Conservation (phyloP, 1,139 yeast species). For the Spathaspora sp. region DNA sequence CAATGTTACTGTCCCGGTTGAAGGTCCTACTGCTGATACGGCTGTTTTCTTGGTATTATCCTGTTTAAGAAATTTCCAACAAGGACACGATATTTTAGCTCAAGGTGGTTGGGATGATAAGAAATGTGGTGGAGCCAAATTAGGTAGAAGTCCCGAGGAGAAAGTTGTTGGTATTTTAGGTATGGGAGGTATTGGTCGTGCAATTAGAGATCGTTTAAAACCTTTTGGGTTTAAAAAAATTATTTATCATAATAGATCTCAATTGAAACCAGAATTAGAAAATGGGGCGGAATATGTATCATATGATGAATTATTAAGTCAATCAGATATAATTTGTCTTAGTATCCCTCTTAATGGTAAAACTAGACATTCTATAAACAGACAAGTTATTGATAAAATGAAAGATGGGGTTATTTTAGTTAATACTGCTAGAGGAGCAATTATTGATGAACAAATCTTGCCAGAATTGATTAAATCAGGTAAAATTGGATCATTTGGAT, state of each 20-base stretch:
- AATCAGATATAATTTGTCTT: slow-evolving; percentile 59
- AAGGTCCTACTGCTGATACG: slow-evolving; percentile 80
- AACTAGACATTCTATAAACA: slow-evolving; percentile 60
- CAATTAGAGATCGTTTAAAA: slow-evolving; percentile 57
- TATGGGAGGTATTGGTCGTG: slow-evolving; percentile 77
- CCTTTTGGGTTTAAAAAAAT: slow-evolving; percentile 66
- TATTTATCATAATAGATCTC: slow-evolving; percentile 60
- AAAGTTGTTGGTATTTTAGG: slow-evolving; percentile 68
- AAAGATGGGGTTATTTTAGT: slow-evolving; percentile 64
- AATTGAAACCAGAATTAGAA: slow-evolving; percentile 54
- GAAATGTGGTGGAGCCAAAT: slow-evolving; percentile 26
- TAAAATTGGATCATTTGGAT: slow-evolving; percentile 69
- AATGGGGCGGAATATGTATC: slow-evolving; percentile 55
- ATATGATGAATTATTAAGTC: slow-evolving; percentile 53
- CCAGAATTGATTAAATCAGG: slow-evolving; percentile 64
- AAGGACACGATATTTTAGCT: slow-evolving; percentile 42
- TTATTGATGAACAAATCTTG: slow-evolving; percentile 66
- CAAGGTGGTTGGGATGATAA: slow-evolving; percentile 59
- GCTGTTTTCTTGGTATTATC: slow-evolving; percentile 66
- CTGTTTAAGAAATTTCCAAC: slow-evolving; percentile 65
- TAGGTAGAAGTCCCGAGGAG: slow-evolving; percentile 55
- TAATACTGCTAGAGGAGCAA: slow-evolving; percentile 75
- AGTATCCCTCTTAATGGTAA: slow-evolving; percentile 61
- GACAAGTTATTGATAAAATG: slow-evolving; percentile 52
- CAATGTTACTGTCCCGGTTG: slow-evolving; percentile 72